A percentile compares a stretch with the other conserved stretches of the same genome.
phyloP scores from a whole-genome alignment of 108 stramenopile genomes.

The Stephanodiscus triporus region DNA sequence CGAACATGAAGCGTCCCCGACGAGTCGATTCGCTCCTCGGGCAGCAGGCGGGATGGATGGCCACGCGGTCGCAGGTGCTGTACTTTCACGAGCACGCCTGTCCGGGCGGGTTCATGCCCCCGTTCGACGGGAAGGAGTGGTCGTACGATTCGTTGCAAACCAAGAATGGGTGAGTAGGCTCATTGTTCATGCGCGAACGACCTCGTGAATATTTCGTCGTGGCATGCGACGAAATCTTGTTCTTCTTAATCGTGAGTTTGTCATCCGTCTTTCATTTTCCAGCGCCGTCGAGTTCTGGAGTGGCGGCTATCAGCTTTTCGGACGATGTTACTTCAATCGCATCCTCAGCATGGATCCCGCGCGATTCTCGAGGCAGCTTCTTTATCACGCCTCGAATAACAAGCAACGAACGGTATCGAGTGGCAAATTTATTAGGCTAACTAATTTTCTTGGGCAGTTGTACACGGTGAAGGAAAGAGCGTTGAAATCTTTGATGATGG shows the following conservation, averaged over 20 bases:
- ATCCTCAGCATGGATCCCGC: slow-evolving; percentile 72
- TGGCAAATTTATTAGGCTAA: slow-evolving; percentile 57
- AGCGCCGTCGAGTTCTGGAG: slow-evolving; percentile 49
- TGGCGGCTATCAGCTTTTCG: slow-evolving; percentile 75
- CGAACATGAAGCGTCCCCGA: slow-evolving; percentile 42
- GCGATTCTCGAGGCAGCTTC: slow-evolving; percentile 71
- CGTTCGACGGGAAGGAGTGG: slow-evolving; percentile 61
- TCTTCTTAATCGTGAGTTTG: neutral
- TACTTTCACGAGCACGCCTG: slow-evolving; percentile 67
- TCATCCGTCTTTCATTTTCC: neutral
- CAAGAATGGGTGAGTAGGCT: slow-evolving; percentile 50
- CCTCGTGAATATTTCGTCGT: too few relatives aligned
- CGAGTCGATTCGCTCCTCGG: slow-evolving; percentile 53
- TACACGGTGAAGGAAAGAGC: slow-evolving; percentile 75
- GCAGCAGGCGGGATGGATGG: slow-evolving; percentile 86
- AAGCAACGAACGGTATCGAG: slow-evolving; percentile 66
- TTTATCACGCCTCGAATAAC: slow-evolving; percentile 85
- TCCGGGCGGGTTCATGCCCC: slow-evolving; percentile 69
- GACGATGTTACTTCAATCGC: slow-evolving; percentile 79
- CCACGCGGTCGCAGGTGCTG: slow-evolving; percentile 67
- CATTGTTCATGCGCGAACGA: slow-evolving; percentile 53
- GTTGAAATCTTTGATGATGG: slow-evolving; percentile 9
- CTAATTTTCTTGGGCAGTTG: slow-evolving; percentile 74
- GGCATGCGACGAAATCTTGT: neutral
- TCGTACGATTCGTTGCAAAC: slow-evolving; percentile 64